phyloP scores from a whole-genome alignment of 2,329 filamentous ascomycete genomes.

The Hymenotorrendiella dingleyae region DNA sequence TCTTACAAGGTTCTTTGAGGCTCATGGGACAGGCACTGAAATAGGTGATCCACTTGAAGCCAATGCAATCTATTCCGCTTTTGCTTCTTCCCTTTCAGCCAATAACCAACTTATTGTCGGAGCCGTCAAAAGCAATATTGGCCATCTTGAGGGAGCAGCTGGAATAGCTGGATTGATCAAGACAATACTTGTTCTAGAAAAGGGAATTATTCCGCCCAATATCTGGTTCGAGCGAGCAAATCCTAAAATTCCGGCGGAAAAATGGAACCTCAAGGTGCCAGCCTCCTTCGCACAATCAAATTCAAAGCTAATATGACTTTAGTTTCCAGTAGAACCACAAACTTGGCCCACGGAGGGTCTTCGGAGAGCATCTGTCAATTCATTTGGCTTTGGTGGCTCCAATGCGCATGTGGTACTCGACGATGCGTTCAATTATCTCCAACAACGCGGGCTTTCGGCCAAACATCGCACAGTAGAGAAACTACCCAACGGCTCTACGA shows the following conservation, averaged over 20 bases:
- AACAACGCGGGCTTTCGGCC: neutral
- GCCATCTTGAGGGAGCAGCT: slow-evolving; percentile 31
- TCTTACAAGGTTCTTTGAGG: slow-evolving; percentile 7
- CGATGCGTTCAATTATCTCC: slow-evolving; percentile 21
- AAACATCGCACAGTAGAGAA: slow-evolving; percentile 2
- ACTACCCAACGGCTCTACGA: neutral
- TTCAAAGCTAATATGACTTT: neutral
- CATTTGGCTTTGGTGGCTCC: slow-evolving; percentile 24
- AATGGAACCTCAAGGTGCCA: slow-evolving; percentile 30
- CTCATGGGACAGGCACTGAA: slow-evolving; percentile 12
- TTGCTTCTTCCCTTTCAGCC: neutral
- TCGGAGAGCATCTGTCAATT: slow-evolving; percentile 20
- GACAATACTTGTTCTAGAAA: slow-evolving; percentile 34
- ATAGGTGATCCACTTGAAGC: slow-evolving; percentile 13
- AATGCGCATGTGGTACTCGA: slow-evolving; percentile 19
- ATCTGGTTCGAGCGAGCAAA: slow-evolving; percentile 35
- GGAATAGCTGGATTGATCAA: slow-evolving; percentile 36
- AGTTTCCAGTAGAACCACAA: slow-evolving; percentile 6
- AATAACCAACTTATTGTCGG: slow-evolving; percentile 12
- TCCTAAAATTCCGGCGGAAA: slow-evolving; percentile 20
- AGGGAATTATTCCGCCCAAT: slow-evolving; percentile 36
- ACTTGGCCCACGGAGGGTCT: slow-evolving; percentile 12
- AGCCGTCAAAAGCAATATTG: slow-evolving; percentile 32
- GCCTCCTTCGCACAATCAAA: neutral
- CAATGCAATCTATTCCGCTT: neutral